Base-by-base conservation (phyloP, 23 red algal genomes). In the Chondrus crispus region DNA sequence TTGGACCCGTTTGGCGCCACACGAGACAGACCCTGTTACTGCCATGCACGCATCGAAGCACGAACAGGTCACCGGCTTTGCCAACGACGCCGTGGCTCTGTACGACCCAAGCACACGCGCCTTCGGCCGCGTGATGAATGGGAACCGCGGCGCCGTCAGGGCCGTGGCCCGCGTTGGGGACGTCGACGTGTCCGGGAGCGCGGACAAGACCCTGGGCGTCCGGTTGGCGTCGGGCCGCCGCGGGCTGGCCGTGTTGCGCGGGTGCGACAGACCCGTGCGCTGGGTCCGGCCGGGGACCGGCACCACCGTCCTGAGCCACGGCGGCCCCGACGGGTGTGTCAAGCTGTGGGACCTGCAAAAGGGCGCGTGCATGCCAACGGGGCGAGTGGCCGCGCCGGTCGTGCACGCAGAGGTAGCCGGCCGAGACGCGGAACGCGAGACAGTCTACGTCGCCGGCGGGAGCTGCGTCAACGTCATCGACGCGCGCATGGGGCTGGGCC, bases 331-430 rank as follows among this genome's bases (percentile, higher is more conserved):
- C n/a, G 69, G 35, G 58, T 57, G 88, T 7, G 43, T 91, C 37
- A 81, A 91, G 40, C 63, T 91, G 24, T 91, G 88, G 75, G 88
- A 91, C 46, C 2, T 82, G 18, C 24, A 69, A 16, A 52, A 42
- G 1, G 50, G 12, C 1, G 18, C 14, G 3, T 91, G 88, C 36
- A 36, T 91, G 28, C 24, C 73, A 32, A 91, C 88, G 35, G 77
- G 62, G 38, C 32, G 37, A 4, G 43, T 81, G 24, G 8, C 20
- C 63, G 73, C 2, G 32, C 18, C 39, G 18, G 57, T 91, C 9
- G 7, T n/a, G 28, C 24, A 64, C 7, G 39, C 38, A 20, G 11
- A 35, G 38, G 83, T 53, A 2, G 26, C 6, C 5, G 57, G 44
- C 50, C 46, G 52, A 39, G 87, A 43, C 6, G 36, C 55, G 7